Evolutionary conservation across 768 basidiomycete genomes (phyloP).

Genomic region (Panus rudis): DNA sequence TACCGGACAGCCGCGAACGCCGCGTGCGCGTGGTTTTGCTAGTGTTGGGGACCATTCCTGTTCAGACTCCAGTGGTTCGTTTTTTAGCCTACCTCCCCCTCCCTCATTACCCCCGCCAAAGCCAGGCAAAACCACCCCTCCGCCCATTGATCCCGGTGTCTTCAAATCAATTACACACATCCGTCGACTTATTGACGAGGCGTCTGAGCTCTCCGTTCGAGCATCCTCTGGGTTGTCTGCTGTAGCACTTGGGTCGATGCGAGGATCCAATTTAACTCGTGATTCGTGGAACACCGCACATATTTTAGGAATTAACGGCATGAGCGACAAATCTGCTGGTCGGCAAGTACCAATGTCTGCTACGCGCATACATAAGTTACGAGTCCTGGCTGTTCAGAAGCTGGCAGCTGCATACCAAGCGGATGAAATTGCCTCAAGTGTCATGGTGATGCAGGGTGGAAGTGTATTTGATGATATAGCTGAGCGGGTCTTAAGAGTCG

Average conservation of each 20-base stretch:
- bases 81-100: conserved; percentile 25
- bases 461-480: conserved; percentile 92
- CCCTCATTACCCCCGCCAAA: conserved; percentile 46
- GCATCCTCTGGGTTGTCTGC: conserved; percentile 80
- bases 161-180: conserved; percentile 72
- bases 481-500: conserved; percentile 70
- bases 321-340: conserved; percentile 50
- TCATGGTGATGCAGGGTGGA: conserved; percentile 94
- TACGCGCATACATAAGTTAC: conserved; percentile 71
- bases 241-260: conserved; percentile 63
- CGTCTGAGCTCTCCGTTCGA: conserved; percentile 80
- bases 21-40: conserved; percentile 40
- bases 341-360: conserved; percentile 80
- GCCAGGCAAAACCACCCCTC: conserved; percentile 66
- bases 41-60: conserved; percentile 33
- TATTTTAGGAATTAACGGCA: conserved; percentile 53
- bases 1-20: conserved; percentile 13
- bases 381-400: conserved; percentile 81
- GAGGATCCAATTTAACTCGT: conserved; percentile 35
- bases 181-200: conserved; percentile 81
- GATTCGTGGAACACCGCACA: conserved; percentile 60
- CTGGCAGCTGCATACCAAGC: conserved; percentile 78
- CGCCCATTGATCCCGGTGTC: conserved; percentile 85
- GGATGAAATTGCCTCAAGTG: conserved; percentile 88
- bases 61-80: conserved; percentile 22